phyloP scores from a whole-genome alignment of 495 filamentous ascomycete genomes.

The Hypomontagnella monticulosa region DNA sequence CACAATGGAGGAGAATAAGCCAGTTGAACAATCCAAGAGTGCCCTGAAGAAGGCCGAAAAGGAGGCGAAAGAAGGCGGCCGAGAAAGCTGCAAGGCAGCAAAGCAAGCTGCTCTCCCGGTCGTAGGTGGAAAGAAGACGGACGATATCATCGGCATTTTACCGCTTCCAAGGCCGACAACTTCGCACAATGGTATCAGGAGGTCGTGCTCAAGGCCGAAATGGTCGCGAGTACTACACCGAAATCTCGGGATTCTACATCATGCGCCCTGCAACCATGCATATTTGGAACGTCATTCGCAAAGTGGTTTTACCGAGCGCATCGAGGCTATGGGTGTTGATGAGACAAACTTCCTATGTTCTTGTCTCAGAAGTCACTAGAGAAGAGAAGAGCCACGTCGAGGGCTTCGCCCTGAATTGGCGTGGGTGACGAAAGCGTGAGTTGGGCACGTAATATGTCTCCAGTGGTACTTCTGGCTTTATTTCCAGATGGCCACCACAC shows the following conservation, averaged over 20 bases:
- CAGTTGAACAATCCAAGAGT: constrained; percentile 67
- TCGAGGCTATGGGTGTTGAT: constrained; percentile 89
- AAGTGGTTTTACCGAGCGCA: constrained; percentile 87
- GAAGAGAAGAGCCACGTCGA: constrained; percentile 97
- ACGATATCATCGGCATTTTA: constrained; percentile 85
- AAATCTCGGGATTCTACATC: constrained; percentile 93
- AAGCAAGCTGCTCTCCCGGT: constrained; percentile 60
- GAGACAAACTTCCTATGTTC: constrained; percentile 96
- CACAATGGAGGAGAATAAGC: constrained; percentile 56
- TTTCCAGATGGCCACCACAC: neutral
- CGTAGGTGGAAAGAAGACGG: constrained; percentile 61
- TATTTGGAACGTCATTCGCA: constrained; percentile 92
- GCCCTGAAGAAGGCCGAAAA: constrained; percentile 74
- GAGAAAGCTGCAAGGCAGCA: constrained; percentile 72
- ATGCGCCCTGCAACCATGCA: constrained; percentile 85
- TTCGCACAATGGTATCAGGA: constrained; percentile 96
- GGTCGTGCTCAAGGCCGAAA: constrained; percentile 90
- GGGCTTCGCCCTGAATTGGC: constrained; percentile 96
- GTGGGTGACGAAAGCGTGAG: constrained; percentile 96
- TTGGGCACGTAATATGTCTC: no score
- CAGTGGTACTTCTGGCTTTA: no score
- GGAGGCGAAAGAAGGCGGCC: constrained; percentile 69
- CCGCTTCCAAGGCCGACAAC: constrained; percentile 82
- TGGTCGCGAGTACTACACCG: constrained; percentile 86
- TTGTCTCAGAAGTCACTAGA: constrained; percentile 89